Percentiles rank a stretch among this genome's conserved stretches.
These are phyloP conservation scores for Cucurbitaria berberidis DNA, from an alignment of 2,329 filamentous ascomycete species.

Conservation along the genomic window DNA sequence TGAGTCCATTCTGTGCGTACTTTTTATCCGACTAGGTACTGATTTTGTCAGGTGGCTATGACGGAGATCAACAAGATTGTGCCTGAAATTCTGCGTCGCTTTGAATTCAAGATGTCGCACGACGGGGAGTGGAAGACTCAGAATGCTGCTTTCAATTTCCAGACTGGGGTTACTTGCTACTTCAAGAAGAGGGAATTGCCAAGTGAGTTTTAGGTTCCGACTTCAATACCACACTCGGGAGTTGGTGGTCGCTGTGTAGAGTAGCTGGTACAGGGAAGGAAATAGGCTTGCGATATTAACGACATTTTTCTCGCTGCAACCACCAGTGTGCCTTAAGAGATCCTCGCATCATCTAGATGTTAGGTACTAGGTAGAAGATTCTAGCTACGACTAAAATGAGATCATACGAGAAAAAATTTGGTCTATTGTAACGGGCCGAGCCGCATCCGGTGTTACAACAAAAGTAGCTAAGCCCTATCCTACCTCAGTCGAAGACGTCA, in stretches of 20 bases:
- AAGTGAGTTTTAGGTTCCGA: background rate
- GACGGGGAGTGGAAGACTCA: constrained; percentile 27
- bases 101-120: constrained; percentile 25
- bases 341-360: too few relatives aligned
- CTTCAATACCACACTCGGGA: background rate
- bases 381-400: too few relatives aligned
- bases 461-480: background rate
- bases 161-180: constrained; percentile 21
- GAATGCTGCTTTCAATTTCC: constrained; percentile 27
- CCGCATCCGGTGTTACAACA: background rate
- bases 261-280: too few relatives aligned
- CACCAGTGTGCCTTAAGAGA: too few relatives aligned
- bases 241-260: background rate
- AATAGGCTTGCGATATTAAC: too few relatives aligned
- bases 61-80: constrained; percentile 31
- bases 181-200: constrained; percentile 5
- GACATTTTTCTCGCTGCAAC: too few relatives aligned
- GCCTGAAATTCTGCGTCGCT: constrained; percentile 24
- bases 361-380: too few relatives aligned
- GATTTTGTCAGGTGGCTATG: constrained; percentile 10
- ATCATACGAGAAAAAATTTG: too few relatives aligned
- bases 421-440: background rate
- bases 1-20: background rate
- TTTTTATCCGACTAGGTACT: too few relatives aligned
- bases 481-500: background rate